phyloP scores from a whole-genome alignment of 768 basidiomycete genomes.

The Phylloporus rhodoxanthus region DNA sequence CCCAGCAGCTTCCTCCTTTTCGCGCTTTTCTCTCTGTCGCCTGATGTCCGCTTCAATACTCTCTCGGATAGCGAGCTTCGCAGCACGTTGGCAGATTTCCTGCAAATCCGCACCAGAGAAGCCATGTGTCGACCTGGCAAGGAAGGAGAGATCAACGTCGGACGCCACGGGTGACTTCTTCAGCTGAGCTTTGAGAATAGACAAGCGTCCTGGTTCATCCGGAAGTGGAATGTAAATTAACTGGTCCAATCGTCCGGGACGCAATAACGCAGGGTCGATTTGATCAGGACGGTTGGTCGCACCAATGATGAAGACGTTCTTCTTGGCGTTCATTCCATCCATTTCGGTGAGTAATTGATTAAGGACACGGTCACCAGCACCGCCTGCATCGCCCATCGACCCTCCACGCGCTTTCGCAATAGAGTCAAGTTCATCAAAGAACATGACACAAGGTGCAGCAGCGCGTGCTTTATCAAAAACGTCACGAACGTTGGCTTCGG shows the following conservation, averaged over 20 bases:
- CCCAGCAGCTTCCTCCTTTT: conserved; percentile 60
- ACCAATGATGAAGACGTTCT: conserved; percentile 98
- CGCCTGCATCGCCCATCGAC: conserved; percentile 82
- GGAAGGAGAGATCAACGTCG: conserved; percentile 78
- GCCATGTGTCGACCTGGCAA: conserved; percentile 90
- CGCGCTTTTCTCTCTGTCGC: conserved; percentile 69
- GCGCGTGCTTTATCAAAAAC: conserved; percentile 99
- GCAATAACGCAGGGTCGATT: conserved; percentile 87
- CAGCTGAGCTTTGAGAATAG: conserved; percentile 86
- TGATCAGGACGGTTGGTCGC: conserved; percentile 97
- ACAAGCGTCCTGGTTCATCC: conserved; percentile 84
- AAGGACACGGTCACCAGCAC: conserved; percentile 95
- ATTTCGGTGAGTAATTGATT: conserved; percentile 98
- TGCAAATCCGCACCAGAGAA: conserved; percentile 99
- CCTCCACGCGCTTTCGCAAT: conserved; percentile 96
- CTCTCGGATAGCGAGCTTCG: conserved; percentile 93
- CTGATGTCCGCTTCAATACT: conserved; percentile 91
- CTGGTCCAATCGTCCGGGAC: conserved; percentile 98
- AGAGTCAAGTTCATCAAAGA: conserved; percentile 99
- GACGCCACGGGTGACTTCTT: conserved; percentile 86
- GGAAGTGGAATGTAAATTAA: conserved; percentile 99
- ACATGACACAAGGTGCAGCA: conserved; percentile 99
- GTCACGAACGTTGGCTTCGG: conserved; percentile 98
- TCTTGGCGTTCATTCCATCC: conserved; percentile 98
- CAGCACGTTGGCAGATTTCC: conserved; percentile 97